Evolutionary conservation across 2,329 filamentous ascomycete species (phyloP), one percentile per base, ranked within the genome.

Genomic region (Fusarium veterinarium): DNA sequence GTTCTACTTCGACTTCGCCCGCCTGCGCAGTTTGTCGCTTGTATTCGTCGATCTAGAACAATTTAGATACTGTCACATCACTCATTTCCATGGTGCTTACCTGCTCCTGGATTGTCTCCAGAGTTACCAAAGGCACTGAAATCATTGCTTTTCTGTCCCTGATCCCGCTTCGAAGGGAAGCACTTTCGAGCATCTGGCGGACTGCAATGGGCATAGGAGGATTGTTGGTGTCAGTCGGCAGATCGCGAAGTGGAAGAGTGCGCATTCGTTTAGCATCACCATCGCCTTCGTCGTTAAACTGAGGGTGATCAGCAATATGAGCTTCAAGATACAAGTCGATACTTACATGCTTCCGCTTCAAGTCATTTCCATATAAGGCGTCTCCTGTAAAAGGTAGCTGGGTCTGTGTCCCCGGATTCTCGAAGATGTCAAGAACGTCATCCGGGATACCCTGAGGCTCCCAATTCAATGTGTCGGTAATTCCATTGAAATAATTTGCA

Each of bases 341-440:
- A 76, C 85, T 83, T 79, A 88, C 86, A 63, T 83, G 79, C 69
- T 85, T 85, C 38, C 87, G 86, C 73, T 90, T 90, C 20, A 83
- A 82, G 23, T 76, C 80, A 33, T 70, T 78, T 23, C 75, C 77
- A 42, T 57, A 52, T n/a, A 79, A 72, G 10, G 59, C 37, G 9
- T 64, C 64, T 9, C 53, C 65, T 33, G 67, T 58, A 28, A 59
- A 44, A 13, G 73, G 70, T 31, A 74, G 71, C 52, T 84, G 83
- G 4, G 80, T 79, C 16, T 70, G 75, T 31, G 78, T 71, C 63
- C 84, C 84, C 0, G 84, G 83, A 62, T 77, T 79, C 41, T 80
- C 74, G 75, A 81, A 90, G 37, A 84, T 79, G 46, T 89, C 85
- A 28, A 90, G 83, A 6, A 89, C 81, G 1, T 84, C 79, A 2